A percentile compares a stretch with the other conserved stretches of the same genome.
Conservation (phyloP, 2,329 filamentous ascomycete genomes). For the Penicillium fuscoglaucum region DNA sequence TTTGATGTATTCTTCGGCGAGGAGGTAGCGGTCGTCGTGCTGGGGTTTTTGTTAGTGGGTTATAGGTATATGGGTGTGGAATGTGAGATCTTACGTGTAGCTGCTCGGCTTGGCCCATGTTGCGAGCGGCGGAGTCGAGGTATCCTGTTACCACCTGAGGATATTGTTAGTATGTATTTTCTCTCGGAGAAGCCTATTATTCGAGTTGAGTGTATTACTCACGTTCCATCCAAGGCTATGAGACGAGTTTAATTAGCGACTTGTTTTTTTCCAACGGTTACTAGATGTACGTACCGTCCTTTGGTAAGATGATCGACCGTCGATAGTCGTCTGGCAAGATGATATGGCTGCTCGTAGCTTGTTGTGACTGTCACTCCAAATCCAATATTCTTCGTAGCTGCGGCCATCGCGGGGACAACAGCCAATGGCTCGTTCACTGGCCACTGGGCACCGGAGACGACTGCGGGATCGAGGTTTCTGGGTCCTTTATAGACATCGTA, state of each 20-base stretch:
- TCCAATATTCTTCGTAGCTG: slow-evolving; percentile 64
- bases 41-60: slow-evolving; percentile 18
- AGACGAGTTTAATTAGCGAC: slow-evolving; percentile 4
- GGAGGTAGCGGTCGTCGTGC: slow-evolving; percentile 67
- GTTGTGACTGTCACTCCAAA: slow-evolving; percentile 69
- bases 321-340: slow-evolving; percentile 63
- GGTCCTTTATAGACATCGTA: slow-evolving; percentile 70
- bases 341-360: slow-evolving; percentile 69
- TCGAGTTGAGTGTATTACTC: slow-evolving; percentile 19
- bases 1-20: slow-evolving; percentile 64
- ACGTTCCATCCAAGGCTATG: slow-evolving; percentile 58
- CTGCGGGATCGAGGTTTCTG: slow-evolving; percentile 59
- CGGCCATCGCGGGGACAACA: slow-evolving; percentile 66
- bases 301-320: slow-evolving; percentile 68
- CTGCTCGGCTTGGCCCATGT: slow-evolving; percentile 60
- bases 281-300: slow-evolving; percentile 49
- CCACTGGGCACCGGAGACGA: slow-evolving; percentile 66
- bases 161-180: neutral
- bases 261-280: neutral
- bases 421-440: slow-evolving; percentile 69
- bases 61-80: neutral
- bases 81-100: slow-evolving; percentile 33
- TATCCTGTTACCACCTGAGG: slow-evolving; percentile 65
- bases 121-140: slow-evolving; percentile 65
- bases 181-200: neutral